Evolutionary conservation across 1,284 basidiomycete genomes (phyloP).

Genomic region (Malassezia japonica): DNA sequence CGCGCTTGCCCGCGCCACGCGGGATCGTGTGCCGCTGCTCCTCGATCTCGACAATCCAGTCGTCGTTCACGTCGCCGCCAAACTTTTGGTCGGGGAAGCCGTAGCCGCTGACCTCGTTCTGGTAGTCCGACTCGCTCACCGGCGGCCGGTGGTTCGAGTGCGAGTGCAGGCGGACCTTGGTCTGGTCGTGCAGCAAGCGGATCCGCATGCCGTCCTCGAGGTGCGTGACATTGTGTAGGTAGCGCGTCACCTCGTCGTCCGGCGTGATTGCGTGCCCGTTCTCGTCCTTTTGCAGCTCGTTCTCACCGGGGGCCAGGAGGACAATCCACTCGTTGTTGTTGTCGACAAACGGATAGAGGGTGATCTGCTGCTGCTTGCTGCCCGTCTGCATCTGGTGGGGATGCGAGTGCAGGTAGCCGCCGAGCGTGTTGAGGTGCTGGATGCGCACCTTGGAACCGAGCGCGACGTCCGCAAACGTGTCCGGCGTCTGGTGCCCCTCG

Average conservation of each 20-base stretch:
- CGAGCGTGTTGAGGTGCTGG: conserved; percentile 89
- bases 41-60: conserved; percentile 86
- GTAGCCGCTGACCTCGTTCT: conserved; percentile 94
- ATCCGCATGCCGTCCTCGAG: conserved; percentile 64
- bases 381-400: conserved; percentile 68
- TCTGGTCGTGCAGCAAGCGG: conserved; percentile 70
- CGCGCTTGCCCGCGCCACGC: conserved; percentile 30
- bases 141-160: conserved; percentile 81
- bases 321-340: conserved; percentile 83
- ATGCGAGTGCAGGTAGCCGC: conserved; percentile 95
- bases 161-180: conserved; percentile 80
- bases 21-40: conserved; percentile 51
- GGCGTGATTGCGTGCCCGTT: conserved; percentile 33
- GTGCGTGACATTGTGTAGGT: conserved; percentile 53
- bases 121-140: conserved; percentile 96
- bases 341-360: conserved; percentile 90
- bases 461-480: conserved; percentile 79
- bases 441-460: conserved; percentile 74
- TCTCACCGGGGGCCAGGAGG: conserved; percentile 56
- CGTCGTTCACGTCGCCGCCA: conserved; percentile 80
- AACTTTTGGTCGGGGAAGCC: conserved; percentile 51
- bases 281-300: conserved; percentile 49
- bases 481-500: conserved; percentile 76
- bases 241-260: conserved; percentile 29
- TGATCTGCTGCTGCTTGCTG: conserved; percentile 81